Percentiles rank a stretch among this genome's conserved stretches.
phyloP scores from a whole-genome alignment of 257 asterid species.

The Scutellaria baicalensis region DNA sequence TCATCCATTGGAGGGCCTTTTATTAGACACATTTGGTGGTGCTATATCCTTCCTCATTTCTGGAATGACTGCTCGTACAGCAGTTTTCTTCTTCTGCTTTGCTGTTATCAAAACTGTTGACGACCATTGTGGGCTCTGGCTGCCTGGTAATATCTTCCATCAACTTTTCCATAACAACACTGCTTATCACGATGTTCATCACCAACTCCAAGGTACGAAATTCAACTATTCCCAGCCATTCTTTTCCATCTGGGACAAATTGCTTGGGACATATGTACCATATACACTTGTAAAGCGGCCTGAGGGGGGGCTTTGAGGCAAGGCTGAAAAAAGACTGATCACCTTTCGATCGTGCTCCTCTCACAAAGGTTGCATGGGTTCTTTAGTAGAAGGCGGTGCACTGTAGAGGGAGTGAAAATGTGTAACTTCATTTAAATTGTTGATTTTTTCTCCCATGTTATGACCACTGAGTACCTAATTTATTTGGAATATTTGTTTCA shows the following conservation, averaged over 20 bases:
- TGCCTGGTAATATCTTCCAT: conserved; percentile 83
- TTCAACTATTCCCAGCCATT: conserved; percentile 88
- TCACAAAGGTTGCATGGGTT: conserved; percentile 5
- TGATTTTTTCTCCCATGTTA: conserved; percentile 13
- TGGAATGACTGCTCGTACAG: conserved; percentile 85
- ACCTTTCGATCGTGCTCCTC: conserved; percentile 14
- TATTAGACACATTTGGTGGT: conserved; percentile 81
- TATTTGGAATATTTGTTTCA: conserved; percentile 15
- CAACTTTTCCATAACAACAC: conserved; percentile 63
- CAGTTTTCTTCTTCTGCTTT: conserved; percentile 78
- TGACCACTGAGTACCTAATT: conserved; percentile 8
- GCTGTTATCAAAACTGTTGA: conserved; percentile 79
- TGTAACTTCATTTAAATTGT: conserved; percentile 13
- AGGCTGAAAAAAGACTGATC: conserved; percentile 48
- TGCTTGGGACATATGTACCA: conserved; percentile 69
- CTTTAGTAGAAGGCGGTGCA: conserved; percentile 23
- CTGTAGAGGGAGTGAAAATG: conserved; percentile 19
- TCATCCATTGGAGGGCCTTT: conserved; percentile 85
- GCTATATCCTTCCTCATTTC: conserved; percentile 74
- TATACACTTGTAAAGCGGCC: conserved; percentile 55
- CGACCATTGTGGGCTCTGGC: conserved; percentile 90
- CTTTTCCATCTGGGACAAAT: conserved; percentile 83
- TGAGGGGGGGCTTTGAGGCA: conserved; percentile 88
- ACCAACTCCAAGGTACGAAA: conserved; percentile 79
- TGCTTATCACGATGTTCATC: conserved; percentile 87